Evolutionary conservation across 768 basidiomycete genomes (phyloP).

Genomic region (Lactarius trivialis): DNA sequence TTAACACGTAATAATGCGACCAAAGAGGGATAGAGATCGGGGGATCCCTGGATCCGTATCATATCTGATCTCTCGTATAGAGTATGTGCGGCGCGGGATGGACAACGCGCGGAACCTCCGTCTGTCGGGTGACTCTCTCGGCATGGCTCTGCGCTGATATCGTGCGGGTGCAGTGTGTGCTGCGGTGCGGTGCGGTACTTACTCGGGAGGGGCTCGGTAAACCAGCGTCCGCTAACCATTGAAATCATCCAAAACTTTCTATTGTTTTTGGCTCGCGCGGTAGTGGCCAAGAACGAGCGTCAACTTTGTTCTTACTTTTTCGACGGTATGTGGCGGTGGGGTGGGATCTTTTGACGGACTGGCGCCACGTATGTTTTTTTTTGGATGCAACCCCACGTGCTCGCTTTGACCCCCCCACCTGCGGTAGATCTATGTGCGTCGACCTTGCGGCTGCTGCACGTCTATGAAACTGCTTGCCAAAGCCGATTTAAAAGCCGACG

Average conservation of each 20-base stretch:
- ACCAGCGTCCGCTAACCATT: not conserved
- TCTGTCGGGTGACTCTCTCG: not conserved
- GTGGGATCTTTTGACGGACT: no score
- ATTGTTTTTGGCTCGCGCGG: not conserved
- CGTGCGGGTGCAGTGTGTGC: not conserved
- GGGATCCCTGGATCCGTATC: not conserved
- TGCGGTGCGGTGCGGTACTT: not conserved
- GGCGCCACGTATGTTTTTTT: no score
- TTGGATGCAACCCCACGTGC: no score
- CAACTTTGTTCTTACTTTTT: not conserved
- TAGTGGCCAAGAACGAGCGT: not conserved
- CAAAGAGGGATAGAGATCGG: not conserved
- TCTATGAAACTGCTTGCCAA: no score
- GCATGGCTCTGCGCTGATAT: not conserved
- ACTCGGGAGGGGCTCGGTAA: not conserved
- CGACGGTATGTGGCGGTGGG: not conserved
- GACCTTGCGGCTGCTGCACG: no score
- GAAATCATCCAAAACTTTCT: no score
- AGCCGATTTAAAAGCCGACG: no score
- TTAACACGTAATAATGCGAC: not conserved
- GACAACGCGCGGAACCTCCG: not conserved
- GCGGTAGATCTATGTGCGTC: no score
- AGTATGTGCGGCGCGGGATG: not conserved
- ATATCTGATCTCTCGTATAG: not conserved
- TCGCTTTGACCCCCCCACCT: no score